Base-by-base conservation (phyloP, 83 land plant species). In the Picea abies region DNA sequence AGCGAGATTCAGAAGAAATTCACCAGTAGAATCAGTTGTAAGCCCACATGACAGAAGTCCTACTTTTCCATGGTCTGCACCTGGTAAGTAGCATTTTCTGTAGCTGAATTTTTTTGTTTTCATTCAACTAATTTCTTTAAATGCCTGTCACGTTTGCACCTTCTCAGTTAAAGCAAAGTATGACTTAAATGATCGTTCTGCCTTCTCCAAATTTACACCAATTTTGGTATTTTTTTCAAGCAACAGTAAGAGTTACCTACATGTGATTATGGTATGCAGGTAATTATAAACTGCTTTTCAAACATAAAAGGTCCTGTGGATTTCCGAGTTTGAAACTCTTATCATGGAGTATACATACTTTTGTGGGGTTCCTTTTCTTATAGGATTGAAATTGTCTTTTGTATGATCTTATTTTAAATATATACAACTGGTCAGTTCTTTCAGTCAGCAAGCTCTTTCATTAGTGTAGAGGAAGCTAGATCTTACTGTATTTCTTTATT, bases 1-100 rank as follows among this genome's bases (percentile, higher is more conserved):
- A 9, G 76, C 23, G 26, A 72, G 10, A 44, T 72, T 72, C 44
- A 72, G 76, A 72, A 72, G 76, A 72, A 72, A 72, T 44, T 72
- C 76, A 72, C 44, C 39, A 41, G 52, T 72, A 49, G 76, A 72
- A n/a, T 44, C 76, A 39, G 10, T 39, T 72, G 76, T 39, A 9
- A 32, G 7, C 39, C 76, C 52, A 3, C 14, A 72, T 44, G 76
- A 41, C 3, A 47, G 76, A 72, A 72, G 7, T 72, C 44, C 76
- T 39, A 44, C 32, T 47, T 49, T 39, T 44, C 58, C 25, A 37
- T 23, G 76, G 49, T 23, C 9, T 41, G 76, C 76, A 44, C 26
- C 56, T 72, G 76, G 76, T 72, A 72, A 72, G 10, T 20, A 44
- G 49, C 44, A 37, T 71, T 71, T 39, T 71, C 56, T 72, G 19